Base-by-base conservation (phyloP, 352 stramenopile genomes). In the Phytopythium kandeliae region DNA sequence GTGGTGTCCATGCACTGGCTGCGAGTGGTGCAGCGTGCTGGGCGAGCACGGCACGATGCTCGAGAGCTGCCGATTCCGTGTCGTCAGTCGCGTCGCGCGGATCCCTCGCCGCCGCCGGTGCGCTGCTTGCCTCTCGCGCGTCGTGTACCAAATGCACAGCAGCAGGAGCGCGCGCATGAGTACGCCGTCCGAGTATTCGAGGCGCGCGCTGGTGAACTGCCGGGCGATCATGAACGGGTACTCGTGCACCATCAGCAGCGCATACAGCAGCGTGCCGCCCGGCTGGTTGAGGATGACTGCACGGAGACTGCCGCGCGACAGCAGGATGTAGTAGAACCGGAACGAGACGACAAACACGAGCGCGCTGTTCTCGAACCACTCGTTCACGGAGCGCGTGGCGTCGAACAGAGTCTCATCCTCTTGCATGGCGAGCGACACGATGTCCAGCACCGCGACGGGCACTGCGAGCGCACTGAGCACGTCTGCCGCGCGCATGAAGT, bases 281-380 rank as follows among this genome's bases (percentile, higher is more conserved):
- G 65, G 62, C 21, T 65, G 55, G 11, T 50, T 63, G 25, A 40
- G 43, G 37, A 62, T 26, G 11, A 60, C 28, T 10, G 51, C 53
- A 6, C 48, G 40, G 9, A 64, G 26, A 33, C 51, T 56, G 0
- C 60, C 56, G 12, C 54, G 33, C 9, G 53, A 63, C 15, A 65
- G 49, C 11, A 54, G 31, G 21, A 68, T 60, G 49, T 65, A 68
- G 44, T 58, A 65, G 35, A 65, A 68, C 16, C 55, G 63, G 15
- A 65, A 68, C 11, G 56, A 53, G 24, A 71, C 57, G 33, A 71
- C 52, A 47, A 62, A 68, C 17, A 26, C 51, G 5, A 71, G 54
- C 19, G 55, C 45, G 10, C 53, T 31, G 61, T 64, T 60, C 42
- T 63, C 57, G 48, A 58, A n/a, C n/a, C 8, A 37, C 4, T 60